Percentiles rank a stretch among this genome's conserved stretches.
These are phyloP conservation scores for Senecio squalidus DNA, from an alignment of 140 eudicot genomes.

Conservation along the genomic window DNA sequence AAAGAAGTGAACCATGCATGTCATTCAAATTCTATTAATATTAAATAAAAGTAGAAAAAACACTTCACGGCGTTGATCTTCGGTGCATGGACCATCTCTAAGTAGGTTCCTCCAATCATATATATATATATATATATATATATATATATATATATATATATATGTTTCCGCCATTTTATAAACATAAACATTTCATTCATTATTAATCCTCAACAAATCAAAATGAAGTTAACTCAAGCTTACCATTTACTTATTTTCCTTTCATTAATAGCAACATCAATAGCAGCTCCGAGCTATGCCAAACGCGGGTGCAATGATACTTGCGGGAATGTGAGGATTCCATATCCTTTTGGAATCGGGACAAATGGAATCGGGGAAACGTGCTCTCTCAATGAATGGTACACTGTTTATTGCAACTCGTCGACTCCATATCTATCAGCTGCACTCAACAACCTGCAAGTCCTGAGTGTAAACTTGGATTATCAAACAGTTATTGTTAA, in stretches of 20 bases:
- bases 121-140: too few species aligned
- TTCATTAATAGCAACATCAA: neutral
- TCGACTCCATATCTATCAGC: neutral
- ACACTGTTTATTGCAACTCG: neutral
- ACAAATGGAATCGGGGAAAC: neutral
- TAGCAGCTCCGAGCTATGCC: neutral
- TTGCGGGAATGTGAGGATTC: conserved; percentile 6
- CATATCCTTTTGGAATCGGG: conserved; percentile 19
- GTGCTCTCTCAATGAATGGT: neutral
- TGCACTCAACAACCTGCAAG: neutral
- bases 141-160: too few species aligned
- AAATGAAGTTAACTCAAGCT: neutral
- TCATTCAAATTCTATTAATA: too few species aligned
- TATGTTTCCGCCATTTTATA: too few species aligned
- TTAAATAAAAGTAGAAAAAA: too few species aligned
- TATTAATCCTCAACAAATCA: too few species aligned
- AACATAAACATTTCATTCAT: too few species aligned
- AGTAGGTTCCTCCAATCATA: too few species aligned
- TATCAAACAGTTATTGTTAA: neutral
- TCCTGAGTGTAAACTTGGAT: neutral
- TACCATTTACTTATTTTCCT: neutral
- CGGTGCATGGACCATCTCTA: too few species aligned
- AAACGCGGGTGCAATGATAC: neutral
- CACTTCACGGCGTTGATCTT: too few species aligned
- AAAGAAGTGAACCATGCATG: too few species aligned